Conservation (phyloP, 306 rosid genomes). For the Inga oerstediana region DNA sequence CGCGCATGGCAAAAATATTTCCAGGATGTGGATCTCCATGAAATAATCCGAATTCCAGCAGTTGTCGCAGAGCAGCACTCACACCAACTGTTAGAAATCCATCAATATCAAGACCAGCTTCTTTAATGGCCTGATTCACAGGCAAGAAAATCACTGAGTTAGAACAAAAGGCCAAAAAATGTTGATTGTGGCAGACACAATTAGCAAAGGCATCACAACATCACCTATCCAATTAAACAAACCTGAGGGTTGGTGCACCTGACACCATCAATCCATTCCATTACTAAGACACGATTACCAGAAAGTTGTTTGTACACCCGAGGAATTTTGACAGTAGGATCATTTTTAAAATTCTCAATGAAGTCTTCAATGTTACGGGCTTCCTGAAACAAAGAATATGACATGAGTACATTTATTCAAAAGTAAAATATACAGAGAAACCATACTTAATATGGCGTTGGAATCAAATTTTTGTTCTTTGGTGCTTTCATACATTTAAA, state of each 20-base stretch:
- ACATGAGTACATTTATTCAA: constrained; percentile 9
- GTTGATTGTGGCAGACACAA: constrained; percentile 14
- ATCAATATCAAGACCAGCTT: constrained; percentile 82
- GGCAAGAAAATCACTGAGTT: constrained; percentile 33
- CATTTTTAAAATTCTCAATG: constrained; percentile 86
- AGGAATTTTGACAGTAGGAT: constrained; percentile 96
- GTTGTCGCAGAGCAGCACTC: constrained; percentile 94
- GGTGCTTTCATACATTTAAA: constrained; percentile 23
- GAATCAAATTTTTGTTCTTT: neutral
- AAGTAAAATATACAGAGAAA: constrained; percentile 10
- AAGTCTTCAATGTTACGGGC: constrained; percentile 97
- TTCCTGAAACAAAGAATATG: constrained; percentile 64
- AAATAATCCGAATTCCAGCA: constrained; percentile 95
- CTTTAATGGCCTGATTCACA: constrained; percentile 78
- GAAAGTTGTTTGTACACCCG: constrained; percentile 76
- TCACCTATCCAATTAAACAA: constrained; percentile 38
- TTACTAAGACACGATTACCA: constrained; percentile 88
- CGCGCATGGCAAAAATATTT: constrained; percentile 95
- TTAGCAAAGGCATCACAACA: constrained; percentile 27
- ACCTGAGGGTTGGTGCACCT: constrained; percentile 98
- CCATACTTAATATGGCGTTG: constrained; percentile 16
- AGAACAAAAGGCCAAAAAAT: constrained; percentile 22
- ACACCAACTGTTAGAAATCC: constrained; percentile 96
- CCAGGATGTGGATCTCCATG: constrained; percentile 99
- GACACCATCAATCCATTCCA: constrained; percentile 99